phyloP scores from a whole-genome alignment of 805 yeast genomes.

The Pichia kluyveri region DNA sequence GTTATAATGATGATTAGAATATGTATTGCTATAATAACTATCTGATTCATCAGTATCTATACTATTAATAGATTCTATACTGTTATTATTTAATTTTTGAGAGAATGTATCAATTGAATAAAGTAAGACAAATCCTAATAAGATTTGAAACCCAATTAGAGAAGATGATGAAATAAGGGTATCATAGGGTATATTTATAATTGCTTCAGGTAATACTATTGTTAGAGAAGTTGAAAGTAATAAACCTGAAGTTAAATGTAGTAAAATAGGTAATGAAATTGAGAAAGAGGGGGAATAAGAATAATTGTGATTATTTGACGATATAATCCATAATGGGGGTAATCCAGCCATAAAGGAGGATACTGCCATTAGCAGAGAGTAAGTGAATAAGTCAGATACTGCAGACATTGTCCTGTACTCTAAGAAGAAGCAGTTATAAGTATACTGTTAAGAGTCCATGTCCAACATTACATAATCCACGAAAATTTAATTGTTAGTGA shows the following conservation, averaged over 20 bases:
- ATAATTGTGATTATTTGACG: no score
- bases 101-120: conserved; percentile 5
- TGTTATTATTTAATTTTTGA: neutral
- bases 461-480: no score
- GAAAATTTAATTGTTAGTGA: no score
- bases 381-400: neutral
- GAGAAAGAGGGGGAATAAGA: neutral
- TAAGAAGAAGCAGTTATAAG: no score
- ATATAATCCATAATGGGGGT: conserved; percentile 4
- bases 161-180: neutral
- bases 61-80: no score
- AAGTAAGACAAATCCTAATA: conserved; percentile 9
- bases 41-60: no score
- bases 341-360: conserved; percentile 8
- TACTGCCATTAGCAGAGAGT: conserved; percentile 3
- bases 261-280: conserved; percentile 2
- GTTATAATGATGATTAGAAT: neutral
- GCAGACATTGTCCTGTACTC: neutral
- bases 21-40: no score
- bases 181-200: conserved; percentile 1
- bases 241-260: conserved; percentile 8
- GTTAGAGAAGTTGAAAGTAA: conserved; percentile 9
- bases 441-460: no score
- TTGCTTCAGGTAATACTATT: conserved; percentile 10
- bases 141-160: conserved; percentile 4